These are phyloP conservation scores for Cladosporium sp. DNA, from an alignment of 2,329 filamentous ascomycete species.

Conservation along the genomic window DNA sequence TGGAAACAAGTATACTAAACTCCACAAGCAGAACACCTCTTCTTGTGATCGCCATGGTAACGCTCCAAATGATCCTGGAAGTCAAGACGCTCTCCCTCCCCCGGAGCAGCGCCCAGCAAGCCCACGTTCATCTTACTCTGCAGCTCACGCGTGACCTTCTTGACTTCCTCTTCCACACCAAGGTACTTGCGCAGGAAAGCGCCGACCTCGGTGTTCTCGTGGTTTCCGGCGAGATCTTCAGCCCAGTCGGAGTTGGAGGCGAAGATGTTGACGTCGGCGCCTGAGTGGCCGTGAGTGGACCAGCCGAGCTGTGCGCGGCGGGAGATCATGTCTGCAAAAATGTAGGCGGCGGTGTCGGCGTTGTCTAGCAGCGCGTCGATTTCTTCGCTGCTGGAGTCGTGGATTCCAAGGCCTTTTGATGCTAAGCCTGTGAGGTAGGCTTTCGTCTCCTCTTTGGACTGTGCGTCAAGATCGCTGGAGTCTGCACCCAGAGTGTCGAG, in stretches of 20 bases:
- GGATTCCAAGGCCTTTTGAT: slow-evolving; percentile 67
- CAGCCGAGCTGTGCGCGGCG: slow-evolving; percentile 85
- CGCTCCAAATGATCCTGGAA: slow-evolving; percentile 42
- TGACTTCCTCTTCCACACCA: slow-evolving; percentile 73
- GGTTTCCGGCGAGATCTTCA: slow-evolving; percentile 69
- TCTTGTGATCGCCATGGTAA: slow-evolving; percentile 27
- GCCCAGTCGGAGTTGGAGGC: slow-evolving; percentile 64
- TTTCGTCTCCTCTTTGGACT: slow-evolving; percentile 39
- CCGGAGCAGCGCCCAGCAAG: slow-evolving; percentile 42
- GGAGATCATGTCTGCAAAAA: slow-evolving; percentile 81
- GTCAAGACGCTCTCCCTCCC: slow-evolving; percentile 39
- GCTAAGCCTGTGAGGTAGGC: slow-evolving; percentile 68
- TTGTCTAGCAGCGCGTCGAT: slow-evolving; percentile 59
- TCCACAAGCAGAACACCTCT: slow-evolving; percentile 19
- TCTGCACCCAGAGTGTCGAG: slow-evolving; percentile 37
- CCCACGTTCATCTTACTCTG: slow-evolving; percentile 48
- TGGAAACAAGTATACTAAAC: slow-evolving; percentile 15
- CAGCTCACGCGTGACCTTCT: slow-evolving; percentile 71
- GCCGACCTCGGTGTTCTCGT: slow-evolving; percentile 92
- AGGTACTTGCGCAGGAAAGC: slow-evolving; percentile 76
- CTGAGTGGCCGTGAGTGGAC: slow-evolving; percentile 84
- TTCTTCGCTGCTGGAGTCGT: slow-evolving; percentile 67
- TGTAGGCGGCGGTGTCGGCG: slow-evolving; percentile 53
- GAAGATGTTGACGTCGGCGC: slow-evolving; percentile 95
- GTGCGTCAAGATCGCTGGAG: slow-evolving; percentile 28